A percentile compares a stretch with the other conserved stretches of the same genome.
These are phyloP conservation scores for Trametes punicea DNA, from an alignment of 768 basidiomycete genomes.

Conservation along the genomic window DNA sequence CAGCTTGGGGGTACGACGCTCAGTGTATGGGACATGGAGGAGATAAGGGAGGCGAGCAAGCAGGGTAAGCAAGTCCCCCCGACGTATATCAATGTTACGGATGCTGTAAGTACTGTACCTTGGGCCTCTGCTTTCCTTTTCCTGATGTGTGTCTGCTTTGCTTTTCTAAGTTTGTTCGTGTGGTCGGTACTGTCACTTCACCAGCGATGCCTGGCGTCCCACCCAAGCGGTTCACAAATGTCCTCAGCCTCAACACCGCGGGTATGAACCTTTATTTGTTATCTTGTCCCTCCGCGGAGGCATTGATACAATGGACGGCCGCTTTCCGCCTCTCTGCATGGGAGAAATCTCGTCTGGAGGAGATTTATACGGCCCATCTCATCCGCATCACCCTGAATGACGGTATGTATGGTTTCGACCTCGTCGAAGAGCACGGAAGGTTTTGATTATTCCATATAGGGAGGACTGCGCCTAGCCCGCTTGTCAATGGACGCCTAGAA, in stretches of 20 bases:
- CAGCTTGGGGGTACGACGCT: conserved; percentile 87
- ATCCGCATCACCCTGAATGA: conserved; percentile 71
- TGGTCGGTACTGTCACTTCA: conserved; percentile 69
- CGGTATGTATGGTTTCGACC: conserved; percentile 28
- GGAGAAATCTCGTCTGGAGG: conserved; percentile 94
- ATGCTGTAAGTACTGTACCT: conserved; percentile 59
- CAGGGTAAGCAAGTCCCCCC: conserved; percentile 83
- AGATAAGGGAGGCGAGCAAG: conserved; percentile 79
- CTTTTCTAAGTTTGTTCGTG: conserved; percentile 65
- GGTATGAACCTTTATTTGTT: conserved; percentile 89
- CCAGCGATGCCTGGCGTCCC: conserved; percentile 51
- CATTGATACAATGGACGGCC: conserved; percentile 85
- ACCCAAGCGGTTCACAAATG: conserved; percentile 62
- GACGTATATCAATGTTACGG: conserved; percentile 81
- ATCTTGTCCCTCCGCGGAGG: conserved; percentile 69
- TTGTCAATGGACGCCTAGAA: conserved; percentile 74
- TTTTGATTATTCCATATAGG: conserved; percentile 23
- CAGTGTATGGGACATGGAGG: conserved; percentile 89
- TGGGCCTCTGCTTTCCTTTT: background rate
- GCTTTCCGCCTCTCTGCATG: conserved; percentile 87
- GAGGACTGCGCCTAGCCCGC: conserved; percentile 54
- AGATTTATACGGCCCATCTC: conserved; percentile 96
- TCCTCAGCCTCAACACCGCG: conserved; percentile 91
- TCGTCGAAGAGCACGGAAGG: background rate
- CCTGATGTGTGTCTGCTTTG: background rate